These are phyloP conservation scores for Prunus armeniaca DNA, from an alignment of 306 rosid genomes.

Conservation along the genomic window DNA sequence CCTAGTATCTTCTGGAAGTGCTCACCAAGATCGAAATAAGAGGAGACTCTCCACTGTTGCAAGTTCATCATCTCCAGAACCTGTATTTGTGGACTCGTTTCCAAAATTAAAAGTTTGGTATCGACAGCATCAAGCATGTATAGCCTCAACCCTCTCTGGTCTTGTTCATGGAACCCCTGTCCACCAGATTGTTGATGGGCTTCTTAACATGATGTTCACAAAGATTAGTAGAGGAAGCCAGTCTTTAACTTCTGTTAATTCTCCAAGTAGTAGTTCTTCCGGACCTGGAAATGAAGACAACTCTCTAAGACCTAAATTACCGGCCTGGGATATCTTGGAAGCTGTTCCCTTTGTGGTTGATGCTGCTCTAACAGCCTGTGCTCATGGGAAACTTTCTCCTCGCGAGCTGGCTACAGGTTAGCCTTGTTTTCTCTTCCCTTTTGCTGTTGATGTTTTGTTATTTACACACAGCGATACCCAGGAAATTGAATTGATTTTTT, in stretches of 20 bases:
- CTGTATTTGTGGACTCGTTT: slow-evolving; percentile 90
- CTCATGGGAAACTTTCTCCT: slow-evolving; percentile 92
- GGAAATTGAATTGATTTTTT: neutral
- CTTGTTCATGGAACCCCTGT: slow-evolving; percentile 92
- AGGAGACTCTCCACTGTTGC: slow-evolving; percentile 78
- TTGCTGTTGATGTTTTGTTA: slow-evolving; percentile 15
- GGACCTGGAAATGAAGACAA: slow-evolving; percentile 76
- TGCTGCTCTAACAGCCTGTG: slow-evolving; percentile 97
- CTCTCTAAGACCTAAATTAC: slow-evolving; percentile 71
- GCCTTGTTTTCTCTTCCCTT: slow-evolving; percentile 18
- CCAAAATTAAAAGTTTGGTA: slow-evolving; percentile 92
- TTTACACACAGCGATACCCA: neutral
- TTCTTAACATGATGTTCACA: slow-evolving; percentile 86
- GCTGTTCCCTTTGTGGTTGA: slow-evolving; percentile 95
- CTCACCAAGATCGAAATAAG: slow-evolving; percentile 56
- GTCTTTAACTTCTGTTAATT: slow-evolving; percentile 52
- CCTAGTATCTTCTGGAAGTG: slow-evolving; percentile 59
- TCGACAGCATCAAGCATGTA: slow-evolving; percentile 94
- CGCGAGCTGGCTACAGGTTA: slow-evolving; percentile 96
- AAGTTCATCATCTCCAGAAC: slow-evolving; percentile 65
- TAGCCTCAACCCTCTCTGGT: slow-evolving; percentile 95
- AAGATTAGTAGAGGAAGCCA: slow-evolving; percentile 69
- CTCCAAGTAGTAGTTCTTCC: slow-evolving; percentile 91
- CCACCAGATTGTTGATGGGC: slow-evolving; percentile 93
- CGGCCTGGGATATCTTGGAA: slow-evolving; percentile 97